Evolutionary conservation across 176 grass and related monocot species (phyloP).

Genomic region (Urochloa ruziziensis): DNA sequence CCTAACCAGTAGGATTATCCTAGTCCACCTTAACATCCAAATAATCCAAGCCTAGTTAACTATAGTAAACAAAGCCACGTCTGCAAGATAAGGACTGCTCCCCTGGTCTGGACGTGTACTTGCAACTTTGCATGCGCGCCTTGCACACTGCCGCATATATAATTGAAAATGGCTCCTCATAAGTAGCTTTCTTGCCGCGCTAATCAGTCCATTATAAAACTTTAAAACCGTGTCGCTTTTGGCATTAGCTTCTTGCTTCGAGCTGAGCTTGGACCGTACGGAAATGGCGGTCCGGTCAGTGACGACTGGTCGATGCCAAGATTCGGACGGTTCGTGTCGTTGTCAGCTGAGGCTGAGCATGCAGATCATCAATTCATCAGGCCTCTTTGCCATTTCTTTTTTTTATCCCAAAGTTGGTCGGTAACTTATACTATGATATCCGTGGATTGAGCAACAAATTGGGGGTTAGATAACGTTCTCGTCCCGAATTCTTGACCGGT

Average conservation of each 20-base stretch:
- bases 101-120: neutral
- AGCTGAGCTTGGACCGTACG: constrained; percentile 26
- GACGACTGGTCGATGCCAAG: neutral
- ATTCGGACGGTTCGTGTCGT: constrained; percentile 7
- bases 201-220: neutral
- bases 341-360: constrained; percentile 28
- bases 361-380: no score
- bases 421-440: constrained; percentile 30
- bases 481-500: neutral
- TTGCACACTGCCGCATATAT: neutral
- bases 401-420: neutral
- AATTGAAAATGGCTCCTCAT: neutral
- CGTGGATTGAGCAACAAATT: neutral
- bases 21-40: neutral
- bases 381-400: neutral
- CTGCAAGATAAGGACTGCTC: constrained; percentile 22
- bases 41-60: neutral
- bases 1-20: neutral
- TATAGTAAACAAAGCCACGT: constrained; percentile 15
- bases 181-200: constrained; percentile 7
- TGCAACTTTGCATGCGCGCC: neutral
- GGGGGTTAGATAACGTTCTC: neutral
- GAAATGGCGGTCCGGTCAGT: neutral
- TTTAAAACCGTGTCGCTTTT: neutral
- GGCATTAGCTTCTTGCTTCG: neutral